Base-by-base conservation (phyloP, 345 rosid genomes). In the Gossypium stocksii region DNA sequence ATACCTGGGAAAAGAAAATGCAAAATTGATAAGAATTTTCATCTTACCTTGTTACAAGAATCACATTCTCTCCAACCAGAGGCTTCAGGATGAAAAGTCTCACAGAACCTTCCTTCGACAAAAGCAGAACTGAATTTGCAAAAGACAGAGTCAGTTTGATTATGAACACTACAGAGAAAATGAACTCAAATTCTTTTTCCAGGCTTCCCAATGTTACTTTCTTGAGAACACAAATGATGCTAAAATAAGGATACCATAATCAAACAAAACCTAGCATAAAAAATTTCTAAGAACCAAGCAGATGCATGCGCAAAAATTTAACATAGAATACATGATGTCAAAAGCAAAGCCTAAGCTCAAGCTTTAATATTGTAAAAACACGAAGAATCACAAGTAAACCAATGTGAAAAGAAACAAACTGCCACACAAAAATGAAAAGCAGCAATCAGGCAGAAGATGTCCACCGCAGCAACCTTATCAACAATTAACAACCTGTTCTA, bases 1-100 rank as follows among this genome's bases (percentile, higher is more conserved):
- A 14, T 60, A 46, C 59, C 58, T 16, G 4, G 14, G 14, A 41
- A 59, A 45, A 23, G 46, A 34, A 34, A 54, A 71, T 54, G 45
- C 63, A 71, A 53, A 43, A 56, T 61, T 2, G 53, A 73, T 20
- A 49, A 61, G 49, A 27, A 4, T 73, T 73, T 49, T 29, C 60
- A 48, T 73, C 48, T 48, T 73, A 72, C 76, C 69, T 73, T 73
- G 9, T 29, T 49, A 73, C 69, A 62, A 27, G 59, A 45, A 27
- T 59, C 46, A 19, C 60, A 73, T n/a, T 27, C n/a, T 61, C 76
- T 73, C 59, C 58, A 73, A 61, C 76, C 70, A 49, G 7, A 27
- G 57, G 67, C 76, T 3, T 73, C 68, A 23, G 76, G 76, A 34
- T 73, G 76, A 59, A 73, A 73, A 73, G 54, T 59, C 7, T 49